Conservation (phyloP, 2,329 filamentous ascomycete species). For the Curvularia lunata region DNA sequence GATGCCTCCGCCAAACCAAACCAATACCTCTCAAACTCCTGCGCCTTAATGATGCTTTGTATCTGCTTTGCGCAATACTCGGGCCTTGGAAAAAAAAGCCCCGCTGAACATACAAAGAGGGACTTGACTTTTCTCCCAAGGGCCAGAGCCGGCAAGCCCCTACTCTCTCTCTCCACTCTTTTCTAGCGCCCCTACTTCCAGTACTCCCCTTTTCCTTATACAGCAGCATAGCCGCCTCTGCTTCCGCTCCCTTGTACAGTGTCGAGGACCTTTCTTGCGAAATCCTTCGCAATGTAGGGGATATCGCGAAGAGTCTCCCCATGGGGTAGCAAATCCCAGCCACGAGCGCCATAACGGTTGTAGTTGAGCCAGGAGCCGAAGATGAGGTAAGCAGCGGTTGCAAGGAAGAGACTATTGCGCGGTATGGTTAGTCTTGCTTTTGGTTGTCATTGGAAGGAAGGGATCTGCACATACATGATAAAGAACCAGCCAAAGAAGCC, state of each 20-base stretch:
- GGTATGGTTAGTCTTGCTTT: conserved; percentile 17
- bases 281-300: conserved; percentile 91
- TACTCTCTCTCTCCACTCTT: neutral
- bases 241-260: conserved; percentile 83
- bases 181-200: no score
- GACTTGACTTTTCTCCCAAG: neutral
- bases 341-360: conserved; percentile 91
- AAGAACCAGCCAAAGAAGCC: conserved; percentile 98
- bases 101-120: neutral
- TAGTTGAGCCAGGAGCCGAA: conserved; percentile 99
- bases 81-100: neutral
- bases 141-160: neutral
- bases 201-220: conserved; percentile 56
- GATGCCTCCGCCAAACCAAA: neutral
- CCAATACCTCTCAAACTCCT: neutral
- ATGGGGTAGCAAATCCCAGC: conserved; percentile 94
- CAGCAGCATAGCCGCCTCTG: conserved; percentile 92
- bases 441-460: neutral
- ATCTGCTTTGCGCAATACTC: neutral
- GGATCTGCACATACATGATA: conserved; percentile 72
- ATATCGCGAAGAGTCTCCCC: conserved; percentile 90
- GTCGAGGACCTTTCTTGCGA: conserved; percentile 77
- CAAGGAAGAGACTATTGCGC: conserved; percentile 74
- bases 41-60: neutral
- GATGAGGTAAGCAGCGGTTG: conserved; percentile 87